Percentiles rank a stretch among this genome's conserved stretches.
Evolutionary conservation across 495 filamentous ascomycete genomes (phyloP).

Genomic region (Aspergillus steynii): DNA sequence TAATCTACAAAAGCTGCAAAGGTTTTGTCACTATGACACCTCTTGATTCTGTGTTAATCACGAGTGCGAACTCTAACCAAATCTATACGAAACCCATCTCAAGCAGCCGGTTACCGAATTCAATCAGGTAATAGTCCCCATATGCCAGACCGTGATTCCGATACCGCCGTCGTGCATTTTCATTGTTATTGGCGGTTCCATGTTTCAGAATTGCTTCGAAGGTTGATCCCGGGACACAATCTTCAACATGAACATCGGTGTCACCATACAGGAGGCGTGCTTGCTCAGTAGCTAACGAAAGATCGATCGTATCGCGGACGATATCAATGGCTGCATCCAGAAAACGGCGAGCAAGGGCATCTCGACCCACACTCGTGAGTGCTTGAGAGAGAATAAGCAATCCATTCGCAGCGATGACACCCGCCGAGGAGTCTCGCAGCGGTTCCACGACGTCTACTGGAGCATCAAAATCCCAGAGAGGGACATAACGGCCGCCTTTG

Average conservation of each 20-base stretch:
- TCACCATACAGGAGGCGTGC: not conserved
- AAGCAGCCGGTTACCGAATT: constrained; percentile 37
- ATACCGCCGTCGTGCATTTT: constrained; percentile 22
- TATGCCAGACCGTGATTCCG: constrained; percentile 43
- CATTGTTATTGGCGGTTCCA: constrained; percentile 41
- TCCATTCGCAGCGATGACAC: constrained; percentile 42
- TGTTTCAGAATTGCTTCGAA: constrained; percentile 30
- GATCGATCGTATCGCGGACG: constrained; percentile 25
- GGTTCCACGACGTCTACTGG: constrained; percentile 27
- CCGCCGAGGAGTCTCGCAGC: constrained; percentile 37
- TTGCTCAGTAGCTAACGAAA: constrained; percentile 11
- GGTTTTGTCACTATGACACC: too few species aligned
- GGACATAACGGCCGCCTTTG: constrained; percentile 23
- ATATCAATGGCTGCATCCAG: constrained; percentile 26
- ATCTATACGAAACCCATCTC: constrained; percentile 17
- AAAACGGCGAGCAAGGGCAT: constrained; percentile 22
- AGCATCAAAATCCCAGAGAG: constrained; percentile 44
- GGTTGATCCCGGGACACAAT: not conserved
- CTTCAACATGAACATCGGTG: constrained; percentile 10
- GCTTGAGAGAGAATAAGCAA: constrained; percentile 31
- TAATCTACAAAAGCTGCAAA: too few species aligned
- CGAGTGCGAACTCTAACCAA: too few species aligned
- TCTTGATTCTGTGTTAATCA: too few species aligned
- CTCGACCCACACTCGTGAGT: constrained; percentile 22
- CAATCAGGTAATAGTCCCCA: constrained; percentile 46